Base-by-base conservation (phyloP, 306 rosid species). In the Prunus mira region DNA sequence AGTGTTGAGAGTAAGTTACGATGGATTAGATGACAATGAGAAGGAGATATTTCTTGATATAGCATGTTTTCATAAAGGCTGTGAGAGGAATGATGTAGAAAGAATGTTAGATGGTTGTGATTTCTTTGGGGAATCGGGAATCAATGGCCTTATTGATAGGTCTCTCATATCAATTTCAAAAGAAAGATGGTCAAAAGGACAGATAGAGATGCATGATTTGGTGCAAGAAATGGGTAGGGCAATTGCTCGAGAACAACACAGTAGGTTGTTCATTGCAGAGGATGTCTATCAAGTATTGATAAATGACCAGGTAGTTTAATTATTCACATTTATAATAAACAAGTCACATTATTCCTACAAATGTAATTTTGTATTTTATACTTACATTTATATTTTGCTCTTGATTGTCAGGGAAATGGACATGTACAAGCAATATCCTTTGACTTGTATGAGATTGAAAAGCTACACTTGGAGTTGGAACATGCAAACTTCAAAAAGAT, bases 41-140 rank as follows among this genome's bases (percentile, higher is more conserved):
- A 22, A 58, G 4, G 34, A 12, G 9, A 3, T 24, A 58, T 58
- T 58, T 24, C 65, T 58, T 24, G 65, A 58, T 24, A 58, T 24
- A 58, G 65, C 65, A 2, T 24, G 65, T 13, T 58, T 58, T 13
- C 0, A 5, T 5, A 25, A 58, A 58, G 34, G 18, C 30, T 0
- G 0, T 0, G 0, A 0, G 1, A 22, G 3, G 28, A 1, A 5
- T 0, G 1, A 1, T 24, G 30, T 58, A 0, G 0, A 24, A 5
- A 0, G 0, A 3, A 12, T 12, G 2, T 5, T 2, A 58, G 19
- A 22, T 58, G 0, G 2, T 20, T 4, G 17, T 58, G 9, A 3
- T 58, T 58, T 12, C 5, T 0, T 0, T 24, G 8, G 3, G 43
- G 43, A 38, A 13, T 0, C 9, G 0, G 65, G 34, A 24, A 22